These are phyloP conservation scores for Barnettozyma sucrosica DNA, from an alignment of 805 yeast genomes.

Conservation along the genomic window DNA sequence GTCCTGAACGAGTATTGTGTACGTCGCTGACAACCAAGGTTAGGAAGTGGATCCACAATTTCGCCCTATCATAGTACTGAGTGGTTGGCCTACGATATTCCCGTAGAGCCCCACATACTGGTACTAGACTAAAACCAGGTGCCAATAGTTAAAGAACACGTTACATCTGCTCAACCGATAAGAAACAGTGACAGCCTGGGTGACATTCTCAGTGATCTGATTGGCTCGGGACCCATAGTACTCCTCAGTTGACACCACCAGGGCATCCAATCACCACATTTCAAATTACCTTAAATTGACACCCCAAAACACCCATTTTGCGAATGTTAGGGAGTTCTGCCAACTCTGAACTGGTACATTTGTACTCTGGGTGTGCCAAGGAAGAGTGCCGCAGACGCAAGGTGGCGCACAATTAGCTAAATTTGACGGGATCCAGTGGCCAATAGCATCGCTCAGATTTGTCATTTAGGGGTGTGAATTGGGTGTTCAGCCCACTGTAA, in stretches of 20 bases:
- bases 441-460: slow-evolving; percentile 7
- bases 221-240: neutral
- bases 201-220: neutral
- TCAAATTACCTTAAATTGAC: slow-evolving; percentile 7
- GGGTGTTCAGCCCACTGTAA: neutral
- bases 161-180: neutral
- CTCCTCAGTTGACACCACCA: neutral
- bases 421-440: slow-evolving; percentile 2
- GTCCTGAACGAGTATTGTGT: too few species aligned
- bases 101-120: neutral
- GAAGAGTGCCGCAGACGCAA: neutral
- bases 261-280: slow-evolving; percentile 3
- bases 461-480: slow-evolving; percentile 12
- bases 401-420: neutral
- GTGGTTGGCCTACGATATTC: too few species aligned
- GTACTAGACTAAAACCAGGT: neutral
- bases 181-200: neutral
- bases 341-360: neutral
- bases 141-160: neutral
- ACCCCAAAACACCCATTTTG: slow-evolving; percentile 14
- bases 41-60: too few species aligned
- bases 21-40: too few species aligned
- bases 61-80: too few species aligned
- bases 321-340: slow-evolving; percentile 7
- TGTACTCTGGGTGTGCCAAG: neutral